Conservation (phyloP, 345 rosid genomes). For the Populus nigra region DNA sequence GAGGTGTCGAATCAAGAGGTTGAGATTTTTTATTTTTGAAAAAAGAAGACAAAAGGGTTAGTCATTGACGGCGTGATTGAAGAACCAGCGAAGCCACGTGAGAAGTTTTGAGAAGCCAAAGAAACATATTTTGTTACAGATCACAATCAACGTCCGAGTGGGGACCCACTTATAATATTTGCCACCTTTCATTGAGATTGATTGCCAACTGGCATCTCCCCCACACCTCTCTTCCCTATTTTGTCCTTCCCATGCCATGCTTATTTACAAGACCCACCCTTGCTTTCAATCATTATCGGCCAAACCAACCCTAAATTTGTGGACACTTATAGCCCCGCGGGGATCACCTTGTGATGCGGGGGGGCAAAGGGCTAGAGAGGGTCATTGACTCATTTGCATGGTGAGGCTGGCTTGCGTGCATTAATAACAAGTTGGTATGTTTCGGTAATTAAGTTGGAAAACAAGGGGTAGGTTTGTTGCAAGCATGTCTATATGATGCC, state of each 20-base stretch:
- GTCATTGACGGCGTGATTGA: conserved; percentile 22
- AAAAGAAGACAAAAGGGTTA: no score
- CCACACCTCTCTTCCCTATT: conserved; percentile 10
- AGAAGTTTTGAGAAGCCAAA: neutral
- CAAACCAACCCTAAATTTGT: neutral
- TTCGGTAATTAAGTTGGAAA: conserved; percentile 19
- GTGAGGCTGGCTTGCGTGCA: neutral
- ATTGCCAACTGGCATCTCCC: conserved; percentile 41
- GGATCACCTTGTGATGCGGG: no score
- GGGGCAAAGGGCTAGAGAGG: neutral
- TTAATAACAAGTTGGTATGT: neutral
- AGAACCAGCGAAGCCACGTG: conserved; percentile 47
- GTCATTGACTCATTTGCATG: neutral
- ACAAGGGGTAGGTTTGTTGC: conserved; percentile 6
- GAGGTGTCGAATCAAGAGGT: no score
- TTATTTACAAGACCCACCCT: neutral
- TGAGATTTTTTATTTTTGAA: neutral
- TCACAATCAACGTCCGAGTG: neutral
- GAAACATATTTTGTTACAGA: conserved; percentile 6
- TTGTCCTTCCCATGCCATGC: neutral
- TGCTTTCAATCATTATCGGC: neutral
- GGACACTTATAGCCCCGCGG: neutral
- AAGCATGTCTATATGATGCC: conserved; percentile 23
- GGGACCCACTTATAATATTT: conserved; percentile 12
- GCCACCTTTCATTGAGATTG: conserved; percentile 24